A percentile compares a stretch with the other conserved stretches of the same genome.
Evolutionary conservation across 495 filamentous ascomycete species (phyloP).

Genomic region (Cercophora scortea): DNA sequence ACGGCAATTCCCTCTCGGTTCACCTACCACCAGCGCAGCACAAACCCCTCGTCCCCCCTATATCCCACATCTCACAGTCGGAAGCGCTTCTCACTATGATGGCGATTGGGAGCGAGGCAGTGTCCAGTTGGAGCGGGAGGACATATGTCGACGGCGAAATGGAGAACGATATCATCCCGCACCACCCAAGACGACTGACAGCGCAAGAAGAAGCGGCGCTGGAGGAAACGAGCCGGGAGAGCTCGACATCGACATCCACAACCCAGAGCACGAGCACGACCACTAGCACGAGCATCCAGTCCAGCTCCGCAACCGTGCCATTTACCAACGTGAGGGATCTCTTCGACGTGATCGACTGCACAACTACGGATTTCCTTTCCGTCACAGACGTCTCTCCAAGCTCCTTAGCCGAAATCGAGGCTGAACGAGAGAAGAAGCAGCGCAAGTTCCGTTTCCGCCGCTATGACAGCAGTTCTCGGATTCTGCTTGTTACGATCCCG

Average conservation of each 20-base stretch:
- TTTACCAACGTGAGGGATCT: too few relatives aligned
- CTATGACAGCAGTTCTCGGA: neutral
- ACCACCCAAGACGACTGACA: neutral
- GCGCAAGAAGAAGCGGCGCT: slow-evolving; percentile 4
- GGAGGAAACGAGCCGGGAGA: slow-evolving; percentile 3
- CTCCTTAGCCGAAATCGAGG: neutral
- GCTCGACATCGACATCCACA: slow-evolving; percentile 5
- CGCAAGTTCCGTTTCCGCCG: neutral
- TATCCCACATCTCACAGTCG: neutral
- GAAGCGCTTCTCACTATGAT: slow-evolving; percentile 5
- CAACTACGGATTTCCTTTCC: too few relatives aligned
- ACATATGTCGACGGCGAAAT: slow-evolving; percentile 14
- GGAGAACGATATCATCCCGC: slow-evolving; percentile 4
- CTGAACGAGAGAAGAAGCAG: neutral
- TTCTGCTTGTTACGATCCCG: neutral
- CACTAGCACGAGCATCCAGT: too few relatives aligned
- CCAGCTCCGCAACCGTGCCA: too few relatives aligned
- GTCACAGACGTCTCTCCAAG: neutral
- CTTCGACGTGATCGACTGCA: too few relatives aligned
- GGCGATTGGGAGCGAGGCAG: slow-evolving; percentile 9
- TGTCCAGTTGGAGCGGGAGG: slow-evolving; percentile 19
- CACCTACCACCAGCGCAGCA: neutral
- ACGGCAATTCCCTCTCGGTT: neutral
- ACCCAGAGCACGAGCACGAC: slow-evolving; percentile 1
- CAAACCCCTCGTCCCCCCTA: neutral